Conservation (phyloP, 179 eudicot species). For the Carnegiea gigantea region DNA sequence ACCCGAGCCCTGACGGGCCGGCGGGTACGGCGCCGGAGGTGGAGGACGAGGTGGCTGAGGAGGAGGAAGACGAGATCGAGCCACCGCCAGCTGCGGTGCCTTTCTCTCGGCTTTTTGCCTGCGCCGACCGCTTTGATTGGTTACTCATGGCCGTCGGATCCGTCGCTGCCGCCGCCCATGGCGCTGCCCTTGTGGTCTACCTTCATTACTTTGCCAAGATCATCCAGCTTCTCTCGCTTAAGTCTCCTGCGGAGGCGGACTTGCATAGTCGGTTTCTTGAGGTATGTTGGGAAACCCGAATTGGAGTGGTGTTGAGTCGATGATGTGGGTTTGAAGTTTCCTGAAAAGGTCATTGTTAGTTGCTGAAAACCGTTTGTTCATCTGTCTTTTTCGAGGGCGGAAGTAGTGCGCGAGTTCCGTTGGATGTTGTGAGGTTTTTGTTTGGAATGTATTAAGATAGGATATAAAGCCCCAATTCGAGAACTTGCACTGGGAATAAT, state of each 20-base stretch:
- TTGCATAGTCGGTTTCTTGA: slow-evolving; percentile 58
- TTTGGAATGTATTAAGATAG: background rate
- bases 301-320: background rate
- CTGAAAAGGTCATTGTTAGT: background rate
- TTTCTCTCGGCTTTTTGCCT: slow-evolving; percentile 78
- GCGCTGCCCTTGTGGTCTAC: slow-evolving; percentile 84
- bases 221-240: slow-evolving; percentile 43
- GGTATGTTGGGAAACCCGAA: slow-evolving; percentile 37
- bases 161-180: slow-evolving; percentile 92
- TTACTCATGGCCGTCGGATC: slow-evolving; percentile 80
- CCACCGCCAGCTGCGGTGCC: slow-evolving; percentile 94
- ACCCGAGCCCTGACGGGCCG: slow-evolving; percentile 44
- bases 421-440: background rate
- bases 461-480: background rate
- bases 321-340: background rate
- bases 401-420: background rate
- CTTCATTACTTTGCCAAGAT: slow-evolving; percentile 90
- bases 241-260: slow-evolving; percentile 19
- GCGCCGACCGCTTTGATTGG: slow-evolving; percentile 91
- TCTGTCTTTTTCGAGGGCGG: background rate
- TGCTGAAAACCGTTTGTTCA: background rate
- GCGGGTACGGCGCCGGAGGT: slow-evolving; percentile 34
- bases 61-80: slow-evolving; percentile 80
- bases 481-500: background rate
- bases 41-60: slow-evolving; percentile 48